These are phyloP conservation scores for Talaromyces proteolyticus DNA, from an alignment of 495 filamentous ascomycete species.

Conservation along the genomic window DNA sequence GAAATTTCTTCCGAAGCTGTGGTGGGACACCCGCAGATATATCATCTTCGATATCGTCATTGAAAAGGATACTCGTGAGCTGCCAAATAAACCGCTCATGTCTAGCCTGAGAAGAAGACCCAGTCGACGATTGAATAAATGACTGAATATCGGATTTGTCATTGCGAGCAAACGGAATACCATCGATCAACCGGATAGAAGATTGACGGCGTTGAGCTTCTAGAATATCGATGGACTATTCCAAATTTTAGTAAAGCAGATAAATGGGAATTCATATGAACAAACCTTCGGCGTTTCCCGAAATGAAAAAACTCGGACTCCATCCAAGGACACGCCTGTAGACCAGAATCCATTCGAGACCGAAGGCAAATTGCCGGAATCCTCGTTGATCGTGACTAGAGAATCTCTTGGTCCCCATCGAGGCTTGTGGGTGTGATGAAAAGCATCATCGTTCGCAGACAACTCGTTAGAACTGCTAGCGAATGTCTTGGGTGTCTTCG, in stretches of 20 bases:
- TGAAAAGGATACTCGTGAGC: conserved; percentile 81
- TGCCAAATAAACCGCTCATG: conserved; percentile 38
- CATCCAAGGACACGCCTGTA: conserved; percentile 26
- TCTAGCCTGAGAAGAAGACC: conserved; percentile 14
- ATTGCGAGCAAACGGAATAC: conserved; percentile 32
- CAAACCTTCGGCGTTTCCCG: conserved; percentile 19
- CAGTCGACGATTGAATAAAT: conserved; percentile 26
- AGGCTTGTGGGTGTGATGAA: conserved; percentile 64
- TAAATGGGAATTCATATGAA: neutral
- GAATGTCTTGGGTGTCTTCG: conserved; percentile 64
- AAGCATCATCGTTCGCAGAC: conserved; percentile 50
- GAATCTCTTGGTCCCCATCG: conserved; percentile 73
- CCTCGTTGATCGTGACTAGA: conserved; percentile 53
- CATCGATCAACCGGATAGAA: conserved; percentile 27
- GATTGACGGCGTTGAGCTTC: conserved; percentile 31
- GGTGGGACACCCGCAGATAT: conserved; percentile 36
- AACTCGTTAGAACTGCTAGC: conserved; percentile 52
- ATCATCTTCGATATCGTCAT: conserved; percentile 50
- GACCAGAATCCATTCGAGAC: conserved; percentile 25
- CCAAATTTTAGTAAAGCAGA: conserved; percentile 5
- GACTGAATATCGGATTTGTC: conserved; percentile 23
- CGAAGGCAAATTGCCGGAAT: conserved; percentile 15
- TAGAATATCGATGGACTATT: conserved; percentile 27
- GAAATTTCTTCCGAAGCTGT: conserved; percentile 30
- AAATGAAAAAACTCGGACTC: conserved; percentile 25